Evolutionary conservation across 345 rosid genomes (phyloP).

Genomic region (Gossypium raimondii): DNA sequence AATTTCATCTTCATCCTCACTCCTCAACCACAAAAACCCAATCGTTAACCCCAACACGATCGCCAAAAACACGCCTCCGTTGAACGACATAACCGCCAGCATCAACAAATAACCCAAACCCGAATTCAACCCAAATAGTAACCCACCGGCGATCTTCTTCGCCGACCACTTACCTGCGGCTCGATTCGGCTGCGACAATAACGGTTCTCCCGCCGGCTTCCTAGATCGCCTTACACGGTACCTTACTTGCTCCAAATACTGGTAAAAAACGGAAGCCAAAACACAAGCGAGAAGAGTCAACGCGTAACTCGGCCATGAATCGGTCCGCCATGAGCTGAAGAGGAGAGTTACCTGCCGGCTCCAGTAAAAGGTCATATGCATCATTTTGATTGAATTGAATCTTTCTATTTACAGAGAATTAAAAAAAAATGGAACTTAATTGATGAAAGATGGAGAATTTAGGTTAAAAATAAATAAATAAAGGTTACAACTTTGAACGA

Average conservation of each 20-base stretch:
- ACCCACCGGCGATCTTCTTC: slow-evolving; percentile 31
- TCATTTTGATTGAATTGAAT: slow-evolving; percentile 36
- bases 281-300: slow-evolving; percentile 68
- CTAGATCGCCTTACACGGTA: slow-evolving; percentile 35
- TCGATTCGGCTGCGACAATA: slow-evolving; percentile 9
- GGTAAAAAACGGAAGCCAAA: slow-evolving; percentile 58
- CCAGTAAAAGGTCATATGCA: slow-evolving; percentile 99
- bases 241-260: slow-evolving; percentile 43
- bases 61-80: slow-evolving; percentile 80
- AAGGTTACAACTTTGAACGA: not conserved
- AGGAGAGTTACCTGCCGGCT: slow-evolving; percentile 64
- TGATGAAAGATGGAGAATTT: not conserved
- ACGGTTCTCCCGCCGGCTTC: slow-evolving; percentile 29
- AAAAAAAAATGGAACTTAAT: not conserved
- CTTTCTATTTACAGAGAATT: not conserved
- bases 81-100: slow-evolving; percentile 87
- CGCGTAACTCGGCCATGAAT: slow-evolving; percentile 59
- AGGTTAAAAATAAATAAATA: not conserved
- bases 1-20: slow-evolving; percentile 29
- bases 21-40: slow-evolving; percentile 56
- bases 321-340: slow-evolving; percentile 65
- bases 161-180: not conserved
- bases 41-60: slow-evolving; percentile 56
- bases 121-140: slow-evolving; percentile 57
- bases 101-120: slow-evolving; percentile 76